phyloP scores from a whole-genome alignment of 768 basidiomycete genomes.

The Megacollybia marginata region DNA sequence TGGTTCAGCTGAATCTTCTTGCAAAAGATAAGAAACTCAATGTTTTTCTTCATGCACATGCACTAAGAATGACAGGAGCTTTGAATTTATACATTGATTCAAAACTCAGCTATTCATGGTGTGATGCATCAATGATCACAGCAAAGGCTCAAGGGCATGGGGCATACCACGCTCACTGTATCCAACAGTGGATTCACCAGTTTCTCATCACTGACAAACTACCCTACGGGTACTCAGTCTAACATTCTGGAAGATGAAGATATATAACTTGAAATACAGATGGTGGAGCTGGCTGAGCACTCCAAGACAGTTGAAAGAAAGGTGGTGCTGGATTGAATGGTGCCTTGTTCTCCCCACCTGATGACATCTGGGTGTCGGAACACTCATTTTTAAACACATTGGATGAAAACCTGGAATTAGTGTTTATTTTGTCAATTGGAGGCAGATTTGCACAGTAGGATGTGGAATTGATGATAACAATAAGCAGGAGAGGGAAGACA shows the following conservation, averaged over 20 bases:
- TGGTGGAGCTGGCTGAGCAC: conserved; percentile 20
- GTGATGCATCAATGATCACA: conserved; percentile 21
- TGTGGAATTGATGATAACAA: too few species aligned
- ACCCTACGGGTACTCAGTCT: conserved; percentile 11
- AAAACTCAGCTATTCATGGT: conserved; percentile 22
- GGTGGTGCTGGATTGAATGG: too few species aligned
- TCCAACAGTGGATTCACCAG: conserved; percentile 23
- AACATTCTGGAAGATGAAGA: conserved; percentile 26
- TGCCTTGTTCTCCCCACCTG: too few species aligned
- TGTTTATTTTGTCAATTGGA: too few species aligned
- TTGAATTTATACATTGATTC: conserved; percentile 28
- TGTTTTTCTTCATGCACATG: conserved; percentile 18
- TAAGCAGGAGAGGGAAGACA: too few species aligned
- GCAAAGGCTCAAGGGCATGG: conserved; percentile 20
- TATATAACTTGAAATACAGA: conserved; percentile 15
- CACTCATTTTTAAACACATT: too few species aligned
- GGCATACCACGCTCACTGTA: conserved; percentile 17
- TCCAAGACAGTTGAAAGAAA: too few species aligned
- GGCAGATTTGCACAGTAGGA: too few species aligned
- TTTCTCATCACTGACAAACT: conserved; percentile 16
- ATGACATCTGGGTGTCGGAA: too few species aligned
- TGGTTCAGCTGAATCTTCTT: conserved; percentile 2
- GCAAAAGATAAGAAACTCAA: conserved; percentile 12
- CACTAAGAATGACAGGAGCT: conserved; percentile 23
- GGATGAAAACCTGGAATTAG: too few species aligned